phyloP scores from a whole-genome alignment of 331 rosid genomes.

The Arachis monticola region DNA sequence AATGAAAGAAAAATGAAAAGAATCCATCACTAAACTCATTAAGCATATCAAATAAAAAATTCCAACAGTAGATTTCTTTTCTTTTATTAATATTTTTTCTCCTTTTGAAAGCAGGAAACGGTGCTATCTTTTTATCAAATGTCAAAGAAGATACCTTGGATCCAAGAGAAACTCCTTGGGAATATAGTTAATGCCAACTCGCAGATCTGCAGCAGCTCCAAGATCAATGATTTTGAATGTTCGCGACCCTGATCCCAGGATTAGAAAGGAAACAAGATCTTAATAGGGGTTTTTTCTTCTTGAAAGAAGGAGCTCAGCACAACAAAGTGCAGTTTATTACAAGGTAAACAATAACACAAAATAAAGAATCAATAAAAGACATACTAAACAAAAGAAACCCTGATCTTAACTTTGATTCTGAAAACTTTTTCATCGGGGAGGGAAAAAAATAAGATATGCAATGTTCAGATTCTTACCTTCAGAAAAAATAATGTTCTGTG shows the following conservation, averaged over 20 bases:
- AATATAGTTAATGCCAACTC: constrained; percentile 96
- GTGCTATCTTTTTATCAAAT: constrained; percentile 28
- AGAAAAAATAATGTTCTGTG: constrained; percentile 92
- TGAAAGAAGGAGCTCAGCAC: too few relatives aligned
- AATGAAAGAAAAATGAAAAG: neutral
- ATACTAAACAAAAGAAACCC: too few relatives aligned
- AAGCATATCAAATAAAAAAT: constrained; percentile 36
- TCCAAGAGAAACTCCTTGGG: constrained; percentile 97
- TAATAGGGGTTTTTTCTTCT: too few relatives aligned
- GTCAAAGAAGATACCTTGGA: constrained; percentile 73
- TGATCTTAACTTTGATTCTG: constrained; percentile 8
- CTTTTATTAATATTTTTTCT: too few relatives aligned
- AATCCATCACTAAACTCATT: constrained; percentile 1
- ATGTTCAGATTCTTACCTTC: constrained; percentile 64
- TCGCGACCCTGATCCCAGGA: constrained; percentile 73
- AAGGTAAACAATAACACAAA: too few relatives aligned
- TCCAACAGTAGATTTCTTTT: neutral
- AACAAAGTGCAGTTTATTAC: too few relatives aligned
- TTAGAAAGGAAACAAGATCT: constrained; percentile 30
- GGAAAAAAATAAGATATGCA: neutral
- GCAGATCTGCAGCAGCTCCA: constrained; percentile 94
- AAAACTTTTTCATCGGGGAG: constrained; percentile 21
- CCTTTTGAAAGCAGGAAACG: too few relatives aligned
- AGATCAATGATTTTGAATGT: constrained; percentile 94
- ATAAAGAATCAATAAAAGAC: too few relatives aligned